Evolutionary conservation across 1,284 basidiomycete genomes (phyloP).

Genomic region (Termitomyces sp.): DNA sequence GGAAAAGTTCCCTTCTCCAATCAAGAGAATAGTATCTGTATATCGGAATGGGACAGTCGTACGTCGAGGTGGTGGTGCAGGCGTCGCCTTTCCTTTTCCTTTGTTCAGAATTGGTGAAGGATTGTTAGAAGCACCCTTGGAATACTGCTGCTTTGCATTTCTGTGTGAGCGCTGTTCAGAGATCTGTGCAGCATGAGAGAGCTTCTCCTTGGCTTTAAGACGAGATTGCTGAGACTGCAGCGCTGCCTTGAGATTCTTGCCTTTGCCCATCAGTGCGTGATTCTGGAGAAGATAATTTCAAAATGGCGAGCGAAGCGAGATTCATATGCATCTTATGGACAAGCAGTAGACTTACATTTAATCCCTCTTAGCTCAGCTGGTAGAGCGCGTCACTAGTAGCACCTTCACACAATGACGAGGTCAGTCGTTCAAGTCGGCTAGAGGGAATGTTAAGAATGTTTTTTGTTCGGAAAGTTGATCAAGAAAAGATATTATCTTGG

Average conservation of each 20-base stretch:
- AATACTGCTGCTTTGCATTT: conserved; percentile 21
- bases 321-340: not conserved
- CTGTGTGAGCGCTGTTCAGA: conserved; percentile 44
- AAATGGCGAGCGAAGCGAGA: conserved; percentile 4
- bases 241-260: conserved; percentile 59
- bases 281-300: not conserved
- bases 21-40: conserved; percentile 78
- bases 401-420: too few species aligned
- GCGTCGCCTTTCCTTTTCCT: conserved; percentile 25
- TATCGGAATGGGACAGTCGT: conserved; percentile 68
- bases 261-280: conserved; percentile 38
- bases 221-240: conserved; percentile 65
- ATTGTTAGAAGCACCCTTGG: conserved; percentile 15
- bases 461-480: too few species aligned
- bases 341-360: not conserved
- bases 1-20: conserved; percentile 97
- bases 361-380: conserved; percentile 7
- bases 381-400: conserved; percentile 7
- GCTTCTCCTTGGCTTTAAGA: conserved; percentile 53
- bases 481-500: too few species aligned
- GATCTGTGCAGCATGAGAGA: conserved; percentile 45
- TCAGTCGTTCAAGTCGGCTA: too few species aligned
- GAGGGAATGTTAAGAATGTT: too few species aligned
- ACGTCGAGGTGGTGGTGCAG: conserved; percentile 23
- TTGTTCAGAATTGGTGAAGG: conserved; percentile 19